Evolutionary conservation across 2,329 filamentous ascomycete species (phyloP), one percentile per base, ranked within the genome.

Genomic region (Gnomoniopsis smithogilvyi): DNA sequence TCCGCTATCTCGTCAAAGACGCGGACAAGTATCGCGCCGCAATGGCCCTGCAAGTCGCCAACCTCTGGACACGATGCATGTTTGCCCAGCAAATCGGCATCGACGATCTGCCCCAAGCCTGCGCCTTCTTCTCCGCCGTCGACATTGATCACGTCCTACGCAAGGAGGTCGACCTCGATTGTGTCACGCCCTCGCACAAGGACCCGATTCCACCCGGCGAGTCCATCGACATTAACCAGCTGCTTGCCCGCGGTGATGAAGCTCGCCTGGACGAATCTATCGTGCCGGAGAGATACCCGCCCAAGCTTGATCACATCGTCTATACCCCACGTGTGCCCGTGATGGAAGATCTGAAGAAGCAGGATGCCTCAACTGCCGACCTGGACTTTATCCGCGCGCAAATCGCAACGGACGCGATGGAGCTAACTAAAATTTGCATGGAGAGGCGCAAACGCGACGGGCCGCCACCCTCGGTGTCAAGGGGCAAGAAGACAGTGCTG

Each of bases 81-180:
- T 99, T 99, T 72, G 86, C 90, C 0, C 92, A 99, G 73, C 95
- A 99, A 74, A 91, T 97, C 68, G 95, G 95, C 61, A 99, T 99
- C 67, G 81, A 96, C 64, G 95, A 99, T 68, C 82, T 99, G 11
- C 95, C 96, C 0, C 95, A 98, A 69, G 87, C 90, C 0, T 97
- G 93, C 68, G 95, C 95, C 10, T 99, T 92, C 74, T 99, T 99
- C 75, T 96, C 91, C 1, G 94, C 95, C 3, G 86, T 99, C 6
- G 95, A 99, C 69, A 91, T 99, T 64, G 95, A 99, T 69, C 88
- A 92, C 67, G 93, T 99, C 3, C 80, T 99, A n/a, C 85, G 95
- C 54, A 99, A 99, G 72, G 95, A 99, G 73, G 96, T 99, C 3
- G 90, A 99, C 72, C 96, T 99, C 91, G 90, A 96, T 69, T 99